phyloP scores from a whole-genome alignment of 495 filamentous ascomycete genomes.

The Penicillium coffeae region DNA sequence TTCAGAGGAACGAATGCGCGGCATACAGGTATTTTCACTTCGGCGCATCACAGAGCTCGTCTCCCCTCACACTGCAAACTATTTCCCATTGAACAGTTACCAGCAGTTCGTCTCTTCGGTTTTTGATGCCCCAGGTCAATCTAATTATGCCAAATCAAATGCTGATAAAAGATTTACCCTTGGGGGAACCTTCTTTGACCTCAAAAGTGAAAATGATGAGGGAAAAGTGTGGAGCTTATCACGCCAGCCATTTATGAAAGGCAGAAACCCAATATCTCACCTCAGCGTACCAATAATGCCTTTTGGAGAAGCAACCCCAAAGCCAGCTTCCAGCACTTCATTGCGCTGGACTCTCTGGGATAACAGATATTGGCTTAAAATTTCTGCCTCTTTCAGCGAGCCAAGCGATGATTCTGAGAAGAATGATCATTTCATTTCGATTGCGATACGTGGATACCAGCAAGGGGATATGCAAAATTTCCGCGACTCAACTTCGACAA shows the following conservation, averaged over 20 bases:
- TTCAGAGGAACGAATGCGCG: constrained; percentile 8
- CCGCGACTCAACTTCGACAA: too few species aligned
- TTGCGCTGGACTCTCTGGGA: constrained; percentile 60
- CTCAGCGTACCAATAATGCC: constrained; percentile 5
- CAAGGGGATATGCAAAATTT: constrained; percentile 43
- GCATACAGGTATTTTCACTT: constrained; percentile 33
- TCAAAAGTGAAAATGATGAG: neutral
- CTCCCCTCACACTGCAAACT: constrained; percentile 38
- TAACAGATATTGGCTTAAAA: constrained; percentile 75
- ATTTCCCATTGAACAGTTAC: constrained; percentile 33
- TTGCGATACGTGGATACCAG: constrained; percentile 51
- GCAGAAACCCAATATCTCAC: constrained; percentile 15
- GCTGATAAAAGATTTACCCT: constrained; percentile 44
- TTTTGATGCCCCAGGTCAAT: constrained; percentile 19
- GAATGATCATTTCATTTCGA: neutral
- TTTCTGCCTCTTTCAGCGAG: constrained; percentile 26
- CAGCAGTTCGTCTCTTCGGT: constrained; percentile 23
- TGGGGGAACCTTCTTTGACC: constrained; percentile 36
- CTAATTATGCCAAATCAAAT: constrained; percentile 23
- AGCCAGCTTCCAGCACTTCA: constrained; percentile 3
- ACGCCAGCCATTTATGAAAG: constrained; percentile 46
- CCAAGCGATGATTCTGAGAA: too few species aligned
- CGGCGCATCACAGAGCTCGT: constrained; percentile 42
- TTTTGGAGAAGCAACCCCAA: neutral
- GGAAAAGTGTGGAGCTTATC: constrained; percentile 42